Evolutionary conservation across 2,329 filamentous ascomycete genomes (phyloP).

Genomic region (Ophiostoma triangulosporum): DNA sequence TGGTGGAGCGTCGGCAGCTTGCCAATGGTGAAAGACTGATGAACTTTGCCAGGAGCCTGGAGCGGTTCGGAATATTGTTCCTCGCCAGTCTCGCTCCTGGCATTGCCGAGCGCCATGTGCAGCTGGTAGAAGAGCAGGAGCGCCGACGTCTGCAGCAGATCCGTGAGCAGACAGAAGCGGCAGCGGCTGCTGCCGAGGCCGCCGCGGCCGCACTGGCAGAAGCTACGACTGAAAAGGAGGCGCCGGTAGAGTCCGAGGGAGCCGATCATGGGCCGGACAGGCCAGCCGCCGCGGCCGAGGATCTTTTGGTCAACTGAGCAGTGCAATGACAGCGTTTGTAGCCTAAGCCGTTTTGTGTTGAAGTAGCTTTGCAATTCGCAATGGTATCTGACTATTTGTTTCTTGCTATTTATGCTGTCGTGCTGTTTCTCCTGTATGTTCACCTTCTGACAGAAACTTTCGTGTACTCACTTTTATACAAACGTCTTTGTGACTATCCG

Average conservation of each 20-base stretch:
- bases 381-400: background rate
- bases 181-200: constrained; percentile 17
- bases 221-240: background rate
- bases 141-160: constrained; percentile 26
- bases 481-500: no score
- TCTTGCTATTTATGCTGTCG: no score
- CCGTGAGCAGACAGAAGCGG: constrained; percentile 27
- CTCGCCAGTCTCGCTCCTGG: constrained; percentile 53
- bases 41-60: constrained; percentile 37
- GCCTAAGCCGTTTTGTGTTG: no score
- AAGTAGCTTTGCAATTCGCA: background rate
- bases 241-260: background rate
- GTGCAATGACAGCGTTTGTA: no score
- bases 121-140: constrained; percentile 39
- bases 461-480: no score
- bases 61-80: constrained; percentile 49
- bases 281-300: background rate
- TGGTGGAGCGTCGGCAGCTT: constrained; percentile 34
- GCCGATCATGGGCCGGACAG: background rate
- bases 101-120: constrained; percentile 52
- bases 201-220: background rate
- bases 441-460: no score
- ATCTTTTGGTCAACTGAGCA: background rate
- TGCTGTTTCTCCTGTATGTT: no score
- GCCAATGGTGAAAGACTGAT: constrained; percentile 36